Percentiles rank a stretch among this genome's conserved stretches.
phyloP scores from a whole-genome alignment of 2,329 filamentous ascomycete genomes.

The Fusarium agapanthi region DNA sequence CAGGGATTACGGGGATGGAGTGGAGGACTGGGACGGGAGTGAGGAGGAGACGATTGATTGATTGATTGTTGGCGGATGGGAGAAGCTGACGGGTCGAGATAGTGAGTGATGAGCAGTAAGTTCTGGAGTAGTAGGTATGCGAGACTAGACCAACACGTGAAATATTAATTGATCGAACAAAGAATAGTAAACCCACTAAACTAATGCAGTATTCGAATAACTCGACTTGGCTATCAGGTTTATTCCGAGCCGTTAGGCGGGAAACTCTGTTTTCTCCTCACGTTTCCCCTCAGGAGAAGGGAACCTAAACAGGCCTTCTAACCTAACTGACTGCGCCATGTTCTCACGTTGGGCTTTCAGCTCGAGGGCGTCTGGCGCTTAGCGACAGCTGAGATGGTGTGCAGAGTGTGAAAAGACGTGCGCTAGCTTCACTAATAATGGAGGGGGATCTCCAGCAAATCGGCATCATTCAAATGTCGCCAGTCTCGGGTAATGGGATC shows the following conservation, averaged over 20 bases:
- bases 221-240: conserved; percentile 1
- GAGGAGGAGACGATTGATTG: not conserved
- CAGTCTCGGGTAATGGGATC: conserved; percentile 4
- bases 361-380: conserved; percentile 31
- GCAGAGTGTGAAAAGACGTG: conserved; percentile 21
- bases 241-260: conserved; percentile 1
- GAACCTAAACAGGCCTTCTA: not conserved
- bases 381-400: conserved; percentile 35
- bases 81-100: conserved; percentile 2
- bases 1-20: conserved; percentile 19
- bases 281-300: conserved; percentile 8
- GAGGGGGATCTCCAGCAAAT: conserved; percentile 26
- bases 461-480: conserved; percentile 12
- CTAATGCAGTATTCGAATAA: not conserved
- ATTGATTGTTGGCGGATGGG: conserved; percentile 3
- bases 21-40: conserved; percentile 5
- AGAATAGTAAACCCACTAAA: conserved; percentile 1
- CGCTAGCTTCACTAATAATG: conserved; percentile 13
- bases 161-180: conserved; percentile 9
- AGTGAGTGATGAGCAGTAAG: not conserved
- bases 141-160: conserved; percentile 5
- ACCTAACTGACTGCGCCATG: conserved; percentile 1
- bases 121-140: not conserved
- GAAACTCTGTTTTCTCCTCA: conserved; percentile 26
- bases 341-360: not conserved